These are phyloP conservation scores for Gliomastix tumulicola DNA, from an alignment of 2,329 filamentous ascomycete species.

Conservation along the genomic window DNA sequence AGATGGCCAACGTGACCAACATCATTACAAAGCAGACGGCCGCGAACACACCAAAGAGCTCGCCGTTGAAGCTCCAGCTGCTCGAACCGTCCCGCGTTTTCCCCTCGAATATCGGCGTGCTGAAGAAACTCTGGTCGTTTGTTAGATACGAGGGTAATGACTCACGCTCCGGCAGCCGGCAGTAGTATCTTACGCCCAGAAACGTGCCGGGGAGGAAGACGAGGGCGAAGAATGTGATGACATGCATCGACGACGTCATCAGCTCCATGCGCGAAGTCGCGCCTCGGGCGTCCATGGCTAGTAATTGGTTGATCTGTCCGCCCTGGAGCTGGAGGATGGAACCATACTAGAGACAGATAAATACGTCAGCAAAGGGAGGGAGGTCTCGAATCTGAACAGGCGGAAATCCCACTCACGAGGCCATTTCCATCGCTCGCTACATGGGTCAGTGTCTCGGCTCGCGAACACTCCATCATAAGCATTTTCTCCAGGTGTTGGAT, in stretches of 20 bases:
- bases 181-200: background rate
- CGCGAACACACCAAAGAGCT: background rate
- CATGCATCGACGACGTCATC: background rate
- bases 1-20: background rate
- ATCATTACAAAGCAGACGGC: background rate
- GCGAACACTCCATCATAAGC: background rate
- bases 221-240: conserved; percentile 5
- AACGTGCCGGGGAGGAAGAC: conserved; percentile 8
- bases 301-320: background rate
- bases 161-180: background rate
- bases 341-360: background rate
- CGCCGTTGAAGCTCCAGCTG: background rate
- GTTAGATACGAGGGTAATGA: background rate
- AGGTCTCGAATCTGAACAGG: background rate
- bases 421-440: background rate
- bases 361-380: background rate
- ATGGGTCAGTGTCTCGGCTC: background rate
- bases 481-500: background rate
- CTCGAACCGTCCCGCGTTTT: too few species aligned
- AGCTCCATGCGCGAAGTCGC: background rate
- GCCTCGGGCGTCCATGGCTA: background rate
- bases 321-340: background rate
- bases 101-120: background rate
- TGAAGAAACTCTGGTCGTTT: background rate
- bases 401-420: background rate